Evolutionary conservation across 2,329 filamentous ascomycete species (phyloP), one percentile per base, ranked within the genome.

Genomic region (Penicillium thymicola): DNA sequence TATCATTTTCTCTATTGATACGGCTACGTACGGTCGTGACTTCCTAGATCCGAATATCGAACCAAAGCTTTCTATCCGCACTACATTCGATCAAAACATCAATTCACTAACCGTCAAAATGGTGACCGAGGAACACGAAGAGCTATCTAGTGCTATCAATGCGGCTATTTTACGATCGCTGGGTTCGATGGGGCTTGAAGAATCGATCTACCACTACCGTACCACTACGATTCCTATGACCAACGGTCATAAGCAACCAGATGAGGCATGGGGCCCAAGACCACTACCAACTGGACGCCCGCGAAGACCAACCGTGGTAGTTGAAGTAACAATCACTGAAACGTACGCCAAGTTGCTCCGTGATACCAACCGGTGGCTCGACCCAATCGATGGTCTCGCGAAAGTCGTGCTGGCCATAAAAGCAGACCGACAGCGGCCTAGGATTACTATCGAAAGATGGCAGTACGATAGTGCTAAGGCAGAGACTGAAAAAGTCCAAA

Each of bases 61-160:
- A 45, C 50, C 50, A 45, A 52, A 45, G 2, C 50, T 38, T 38
- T 52, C 50, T 52, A 45, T 52, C 23, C 50, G 21, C 41, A 52
- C 50, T 16, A 52, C 41, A 40, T 52, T 52, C 23, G 10, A 52
- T 40, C 50, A 30, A 38, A 25, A 45, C 16, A 28, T 52, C 21
- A 45, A 52, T 45, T 52, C 41, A 30, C 37, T 52, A 14, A 23
- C 50, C 23, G 27, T 52, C 32, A 52, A 52, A 52, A 45, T 52
- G 41, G 21, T 52, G n/a, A 10, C 45, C 40, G 41, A 52, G n/a
- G 50, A 52, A 40, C 50, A 52, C 25, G 50, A 52, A 45, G 41
- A 52, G 30, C 30, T 52, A 2, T 52, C 50, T 21, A 5, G 9
- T 37, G 50, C 50, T 30, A 16, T 52, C 16, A 2, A 52, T 28